These are phyloP conservation scores for Populus trichocarpa DNA, from an alignment of 441 rosid species.

Conservation along the genomic window DNA sequence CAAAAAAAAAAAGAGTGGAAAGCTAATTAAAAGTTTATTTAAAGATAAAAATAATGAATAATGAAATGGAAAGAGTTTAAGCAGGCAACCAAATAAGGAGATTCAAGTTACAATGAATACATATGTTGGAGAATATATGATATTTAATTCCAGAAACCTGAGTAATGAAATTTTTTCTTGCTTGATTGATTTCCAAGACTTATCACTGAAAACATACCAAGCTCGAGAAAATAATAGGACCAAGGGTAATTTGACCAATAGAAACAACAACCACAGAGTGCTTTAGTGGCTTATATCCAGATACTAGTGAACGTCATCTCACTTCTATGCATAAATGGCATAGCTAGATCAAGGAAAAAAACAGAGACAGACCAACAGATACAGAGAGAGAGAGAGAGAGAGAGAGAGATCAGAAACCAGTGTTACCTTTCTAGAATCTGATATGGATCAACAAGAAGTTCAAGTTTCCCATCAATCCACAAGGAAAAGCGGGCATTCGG, in stretches of 20 bases:
- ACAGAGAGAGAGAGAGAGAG: not conserved
- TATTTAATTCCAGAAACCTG: not conserved
- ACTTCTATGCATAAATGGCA: not conserved
- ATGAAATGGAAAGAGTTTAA: not conserved
- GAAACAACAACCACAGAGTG: not conserved
- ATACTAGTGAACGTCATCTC: not conserved
- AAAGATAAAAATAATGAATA: not conserved
- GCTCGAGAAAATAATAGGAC: not conserved
- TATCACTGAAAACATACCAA: not conserved
- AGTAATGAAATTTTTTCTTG: not conserved
- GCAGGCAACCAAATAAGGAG: not conserved
- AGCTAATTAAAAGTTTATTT: not conserved
- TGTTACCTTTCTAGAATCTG: conserved; percentile 83
- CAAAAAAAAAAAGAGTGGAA: not conserved
- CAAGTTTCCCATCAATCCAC: conserved; percentile 91
- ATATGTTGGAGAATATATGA: not conserved
- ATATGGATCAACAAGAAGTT: conserved; percentile 78
- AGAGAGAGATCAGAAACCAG: not conserved
- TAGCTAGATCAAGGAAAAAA: not conserved
- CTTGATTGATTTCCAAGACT: not conserved
- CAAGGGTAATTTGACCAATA: not conserved
- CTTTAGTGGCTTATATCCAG: not conserved
- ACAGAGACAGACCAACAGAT: not conserved
- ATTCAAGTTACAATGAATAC: conserved; percentile 2
- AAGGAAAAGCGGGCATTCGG: conserved; percentile 78